A percentile compares a stretch with the other conserved stretches of the same genome.
These are phyloP conservation scores for Globisporangium perplexum DNA, from an alignment of 352 stramenopile species.

Conservation along the genomic window DNA sequence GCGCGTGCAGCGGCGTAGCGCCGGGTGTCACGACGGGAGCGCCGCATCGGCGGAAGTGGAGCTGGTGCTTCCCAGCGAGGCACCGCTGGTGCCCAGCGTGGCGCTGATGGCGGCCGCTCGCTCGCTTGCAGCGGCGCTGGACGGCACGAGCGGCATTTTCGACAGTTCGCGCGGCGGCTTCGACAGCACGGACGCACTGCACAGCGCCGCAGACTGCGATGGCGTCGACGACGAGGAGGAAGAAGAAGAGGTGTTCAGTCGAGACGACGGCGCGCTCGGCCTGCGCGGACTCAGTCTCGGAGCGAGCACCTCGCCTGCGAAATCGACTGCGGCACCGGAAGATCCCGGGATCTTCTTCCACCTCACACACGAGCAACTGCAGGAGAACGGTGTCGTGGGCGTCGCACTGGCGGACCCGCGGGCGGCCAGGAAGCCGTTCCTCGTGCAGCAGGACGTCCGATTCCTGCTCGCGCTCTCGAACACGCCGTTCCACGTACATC, in stretches of 20 bases:
- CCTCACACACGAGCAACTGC: constrained; percentile 17
- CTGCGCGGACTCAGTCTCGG: constrained; percentile 21
- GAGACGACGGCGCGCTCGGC: constrained; percentile 41
- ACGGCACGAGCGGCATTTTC: constrained; percentile 1
- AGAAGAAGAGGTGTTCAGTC: constrained; percentile 70
- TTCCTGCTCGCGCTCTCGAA: constrained; percentile 48
- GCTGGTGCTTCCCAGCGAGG: constrained; percentile 11
- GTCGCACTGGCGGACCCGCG: constrained; percentile 39
- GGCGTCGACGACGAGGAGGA: constrained; percentile 34
- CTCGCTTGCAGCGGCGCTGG: constrained; percentile 18
- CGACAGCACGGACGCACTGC: constrained; percentile 13
- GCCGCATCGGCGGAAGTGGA: constrained; percentile 12
- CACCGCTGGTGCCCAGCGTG: constrained; percentile 4
- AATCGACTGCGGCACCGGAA: constrained; percentile 3
- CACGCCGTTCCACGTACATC: constrained; percentile 31
- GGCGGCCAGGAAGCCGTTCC: constrained; percentile 23
- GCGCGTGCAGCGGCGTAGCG: constrained; percentile 13
- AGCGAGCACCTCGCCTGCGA: neutral
- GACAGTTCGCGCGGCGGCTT: constrained; percentile 1
- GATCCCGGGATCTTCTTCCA: constrained; percentile 43
- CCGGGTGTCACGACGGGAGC: constrained; percentile 6
- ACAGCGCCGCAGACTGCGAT: neutral
- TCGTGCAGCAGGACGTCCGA: constrained; percentile 40
- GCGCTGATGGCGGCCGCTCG: constrained; percentile 23
- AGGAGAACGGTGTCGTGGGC: constrained; percentile 25